A percentile compares a stretch with the other conserved stretches of the same genome.
These are phyloP conservation scores for Immersiella caudata DNA, from an alignment of 495 filamentous ascomycete genomes.

Conservation along the genomic window DNA sequence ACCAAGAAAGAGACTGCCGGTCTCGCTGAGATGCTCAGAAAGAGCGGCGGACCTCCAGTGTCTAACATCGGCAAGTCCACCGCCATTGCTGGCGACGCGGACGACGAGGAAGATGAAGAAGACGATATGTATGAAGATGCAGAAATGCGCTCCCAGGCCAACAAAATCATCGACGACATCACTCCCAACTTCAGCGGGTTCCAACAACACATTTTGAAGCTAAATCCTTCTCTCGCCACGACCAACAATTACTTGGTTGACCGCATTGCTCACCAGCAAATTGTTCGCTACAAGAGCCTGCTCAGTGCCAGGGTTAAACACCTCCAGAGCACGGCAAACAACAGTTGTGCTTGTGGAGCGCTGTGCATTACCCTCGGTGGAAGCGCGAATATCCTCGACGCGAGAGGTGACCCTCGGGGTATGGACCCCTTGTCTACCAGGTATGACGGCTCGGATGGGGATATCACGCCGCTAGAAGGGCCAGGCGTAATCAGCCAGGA, in stretches of 20 bases:
- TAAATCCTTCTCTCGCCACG: slow-evolving; percentile 61
- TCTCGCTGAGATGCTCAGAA: slow-evolving; percentile 54
- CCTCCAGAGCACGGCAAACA: slow-evolving; percentile 53
- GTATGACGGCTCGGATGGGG: slow-evolving; percentile 64
- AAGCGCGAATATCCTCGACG: slow-evolving; percentile 45
- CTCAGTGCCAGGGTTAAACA: slow-evolving; percentile 75
- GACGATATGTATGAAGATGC: slow-evolving; percentile 56
- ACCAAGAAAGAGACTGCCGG: slow-evolving; percentile 45
- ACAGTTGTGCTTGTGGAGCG: slow-evolving; percentile 60
- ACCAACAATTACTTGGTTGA: slow-evolving; percentile 67
- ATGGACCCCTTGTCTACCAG: slow-evolving; percentile 43
- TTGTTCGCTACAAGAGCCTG: slow-evolving; percentile 76
- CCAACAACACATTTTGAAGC: slow-evolving; percentile 67
- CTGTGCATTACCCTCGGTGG: slow-evolving; percentile 71
- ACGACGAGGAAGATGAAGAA: slow-evolving; percentile 48
- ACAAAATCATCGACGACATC: slow-evolving; percentile 55
- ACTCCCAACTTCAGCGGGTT: slow-evolving; percentile 79
- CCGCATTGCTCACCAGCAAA: slow-evolving; percentile 81
- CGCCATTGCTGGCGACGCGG: slow-evolving; percentile 26
- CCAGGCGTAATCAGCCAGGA: slow-evolving; percentile 59
- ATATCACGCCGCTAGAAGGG: slow-evolving; percentile 65
- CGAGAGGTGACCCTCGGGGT: slow-evolving; percentile 43
- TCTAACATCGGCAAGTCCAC: slow-evolving; percentile 50
- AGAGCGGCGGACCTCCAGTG: slow-evolving; percentile 62
- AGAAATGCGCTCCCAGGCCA: slow-evolving; percentile 50